Evolutionary conservation across 2,329 filamentous ascomycete genomes (phyloP).

Genomic region (Elsinoe fawcettii): DNA sequence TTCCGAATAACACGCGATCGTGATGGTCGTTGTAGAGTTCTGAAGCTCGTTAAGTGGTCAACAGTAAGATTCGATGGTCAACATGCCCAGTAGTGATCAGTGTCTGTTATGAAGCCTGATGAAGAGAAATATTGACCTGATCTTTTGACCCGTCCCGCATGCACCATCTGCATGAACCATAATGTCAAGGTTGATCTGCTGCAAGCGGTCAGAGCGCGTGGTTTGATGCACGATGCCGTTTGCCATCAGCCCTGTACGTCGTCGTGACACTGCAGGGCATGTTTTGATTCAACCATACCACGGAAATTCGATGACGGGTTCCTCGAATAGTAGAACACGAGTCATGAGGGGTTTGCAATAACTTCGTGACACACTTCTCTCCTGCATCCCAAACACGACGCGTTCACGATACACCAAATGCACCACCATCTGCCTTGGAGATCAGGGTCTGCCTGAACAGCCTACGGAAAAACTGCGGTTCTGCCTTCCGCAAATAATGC

Average conservation of each 20-base stretch:
- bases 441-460: slow-evolving; percentile 3
- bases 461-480: neutral
- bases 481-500: neutral
- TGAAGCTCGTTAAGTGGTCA: too few relatives aligned
- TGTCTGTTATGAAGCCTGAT: too few relatives aligned
- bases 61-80: too few relatives aligned
- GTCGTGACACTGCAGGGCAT: neutral
- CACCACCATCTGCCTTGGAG: neutral
- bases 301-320: neutral
- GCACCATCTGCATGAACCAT: too few relatives aligned
- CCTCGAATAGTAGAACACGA: neutral
- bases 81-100: too few relatives aligned
- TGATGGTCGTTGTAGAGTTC: too few relatives aligned
- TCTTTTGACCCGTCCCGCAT: too few relatives aligned
- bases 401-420: neutral
- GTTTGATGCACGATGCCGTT: neutral
- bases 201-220: neutral
- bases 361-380: neutral
- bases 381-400: neutral
- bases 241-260: neutral
- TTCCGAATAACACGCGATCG: too few relatives aligned
- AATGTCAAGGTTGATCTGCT: neutral
- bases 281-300: neutral
- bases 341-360: neutral
- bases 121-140: too few relatives aligned